A percentile compares a stretch with the other conserved stretches of the same genome.
Conservation (phyloP, 1,284 basidiomycete species). For the Fistulinella cinereoalba region DNA sequence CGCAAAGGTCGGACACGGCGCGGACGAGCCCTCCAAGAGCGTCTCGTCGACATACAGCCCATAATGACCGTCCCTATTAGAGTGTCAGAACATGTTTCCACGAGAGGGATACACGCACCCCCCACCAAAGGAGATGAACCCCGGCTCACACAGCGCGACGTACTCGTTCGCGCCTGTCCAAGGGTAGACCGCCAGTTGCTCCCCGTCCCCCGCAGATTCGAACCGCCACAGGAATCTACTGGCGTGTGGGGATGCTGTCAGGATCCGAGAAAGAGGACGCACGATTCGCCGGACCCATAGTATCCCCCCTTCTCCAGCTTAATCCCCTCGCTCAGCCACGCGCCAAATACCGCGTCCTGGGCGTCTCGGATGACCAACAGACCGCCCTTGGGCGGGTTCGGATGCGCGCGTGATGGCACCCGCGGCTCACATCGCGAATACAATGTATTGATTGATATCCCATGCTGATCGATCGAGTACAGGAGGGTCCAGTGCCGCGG, state of each 20-base stretch:
- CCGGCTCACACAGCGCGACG: conserved; percentile 79
- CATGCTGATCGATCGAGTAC: conserved; percentile 94
- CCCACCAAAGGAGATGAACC: conserved; percentile 85
- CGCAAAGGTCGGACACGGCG: conserved; percentile 81
- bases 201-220: conserved; percentile 13
- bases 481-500: conserved; percentile 81
- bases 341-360: conserved; percentile 69
- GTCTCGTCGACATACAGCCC: conserved; percentile 88
- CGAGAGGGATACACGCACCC: conserved; percentile 51
- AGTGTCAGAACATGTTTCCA: background rate
- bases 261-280: background rate
- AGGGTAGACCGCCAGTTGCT: conserved; percentile 60
- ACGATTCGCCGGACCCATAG: conserved; percentile 83
- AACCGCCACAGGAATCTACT: conserved; percentile 75
- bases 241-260: no score
- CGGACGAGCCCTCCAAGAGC: conserved; percentile 81
- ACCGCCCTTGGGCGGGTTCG: conserved; percentile 38
- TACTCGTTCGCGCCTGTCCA: conserved; percentile 94
- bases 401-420: conserved; percentile 21
- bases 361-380: conserved; percentile 62
- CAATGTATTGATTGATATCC: conserved; percentile 87
- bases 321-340: conserved; percentile 76
- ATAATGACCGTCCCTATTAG: conserved; percentile 74
- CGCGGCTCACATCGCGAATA: conserved; percentile 63
- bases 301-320: conserved; percentile 57